Base-by-base conservation (phyloP, 202 grass and related monocot genomes). In the Digitaria exilis region DNA sequence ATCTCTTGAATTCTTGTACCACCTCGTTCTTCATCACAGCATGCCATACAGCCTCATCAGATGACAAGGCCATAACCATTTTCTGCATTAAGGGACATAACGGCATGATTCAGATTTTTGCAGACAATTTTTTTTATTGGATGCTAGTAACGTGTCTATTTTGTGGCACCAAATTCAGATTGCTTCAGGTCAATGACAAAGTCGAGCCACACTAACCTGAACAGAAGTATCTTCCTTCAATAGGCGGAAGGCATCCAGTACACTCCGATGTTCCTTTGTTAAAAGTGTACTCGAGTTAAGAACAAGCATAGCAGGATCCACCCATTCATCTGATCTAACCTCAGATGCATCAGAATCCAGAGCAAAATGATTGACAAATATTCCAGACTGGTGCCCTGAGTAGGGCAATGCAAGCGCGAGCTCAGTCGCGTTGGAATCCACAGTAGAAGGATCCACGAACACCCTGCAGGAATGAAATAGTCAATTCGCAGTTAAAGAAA, bases 1-100 rank as follows among this genome's bases (percentile, higher is more conserved):
- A 90, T 31, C 59, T 86, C 78, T 87, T 90, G 55, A 98, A 88
- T 85, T 95, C 92, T 48, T 95, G 90, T 65, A 98, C 88, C 30
- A 87, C 87, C 45, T 90, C 80, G n/a, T 98, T 98, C 43, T 90
- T 90, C 89, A 93, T 87, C 26, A 98, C 89, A 60, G 92, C 95
- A 28, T 95, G 80, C 95, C 95, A 95, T 29, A 98, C 92, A 85
- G 77, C 80, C 78, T 91, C 80, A 84, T 98, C 95, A 5, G 89
- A 87, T 52, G 95, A 90, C 69, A 98, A 76, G 49, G 95, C 90
- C 82, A 93, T 69, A 67, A 98, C 96, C 89, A 98, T 87, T 85
- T 94, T 95, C 92, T 95, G 74, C 63, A 86, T 63, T 9, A 41
- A 67, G 22, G 63, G 73, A 52, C 73, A 59, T 3, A 68, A 46